Evolutionary conservation across 352 stramenopile genomes (phyloP).

Genomic region (Pilasporangium apinafurcum): DNA sequence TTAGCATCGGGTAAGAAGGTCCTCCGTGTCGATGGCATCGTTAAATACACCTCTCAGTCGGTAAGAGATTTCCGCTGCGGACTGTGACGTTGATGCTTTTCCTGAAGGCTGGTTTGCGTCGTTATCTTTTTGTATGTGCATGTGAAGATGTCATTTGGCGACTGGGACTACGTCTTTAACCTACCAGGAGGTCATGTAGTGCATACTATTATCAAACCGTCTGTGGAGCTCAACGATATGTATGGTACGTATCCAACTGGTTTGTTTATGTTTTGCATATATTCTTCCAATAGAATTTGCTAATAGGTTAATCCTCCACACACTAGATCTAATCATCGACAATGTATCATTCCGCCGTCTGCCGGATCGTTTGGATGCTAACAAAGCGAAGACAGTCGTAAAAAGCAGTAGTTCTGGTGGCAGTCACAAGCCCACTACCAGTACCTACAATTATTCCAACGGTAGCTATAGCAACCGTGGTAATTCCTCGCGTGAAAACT

Average conservation of each 20-base stretch:
- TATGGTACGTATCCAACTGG: slow-evolving; percentile 52
- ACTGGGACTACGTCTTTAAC: slow-evolving; percentile 86
- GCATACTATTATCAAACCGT: slow-evolving; percentile 83
- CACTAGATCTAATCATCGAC: slow-evolving; percentile 78
- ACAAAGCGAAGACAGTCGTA: slow-evolving; percentile 13
- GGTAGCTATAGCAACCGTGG: slow-evolving; percentile 15
- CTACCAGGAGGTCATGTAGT: slow-evolving; percentile 69
- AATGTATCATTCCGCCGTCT: slow-evolving; percentile 73
- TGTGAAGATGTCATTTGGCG: slow-evolving; percentile 58
- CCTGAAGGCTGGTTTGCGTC: too few relatives aligned
- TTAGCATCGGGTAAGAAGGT: slow-evolving; percentile 78
- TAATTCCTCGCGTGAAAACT: slow-evolving; percentile 35
- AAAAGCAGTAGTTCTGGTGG: neutral
- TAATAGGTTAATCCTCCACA: neutral
- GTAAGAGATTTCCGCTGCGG: slow-evolving; percentile 11
- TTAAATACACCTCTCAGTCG: slow-evolving; percentile 72
- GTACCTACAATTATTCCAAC: slow-evolving; percentile 38
- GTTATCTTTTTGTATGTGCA: neutral
- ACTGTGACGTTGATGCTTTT: too few relatives aligned
- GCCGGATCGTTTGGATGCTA: slow-evolving; percentile 52
- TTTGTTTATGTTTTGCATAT: neutral
- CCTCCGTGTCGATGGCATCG: slow-evolving; percentile 68
- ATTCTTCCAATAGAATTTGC: neutral
- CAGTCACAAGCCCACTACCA: slow-evolving; percentile 18
- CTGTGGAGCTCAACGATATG: slow-evolving; percentile 82